Percentiles rank a stretch among this genome's conserved stretches.
These are phyloP conservation scores for Chrysosporium keratinophilum DNA, from an alignment of 2,329 filamentous ascomycete genomes.

Conservation along the genomic window DNA sequence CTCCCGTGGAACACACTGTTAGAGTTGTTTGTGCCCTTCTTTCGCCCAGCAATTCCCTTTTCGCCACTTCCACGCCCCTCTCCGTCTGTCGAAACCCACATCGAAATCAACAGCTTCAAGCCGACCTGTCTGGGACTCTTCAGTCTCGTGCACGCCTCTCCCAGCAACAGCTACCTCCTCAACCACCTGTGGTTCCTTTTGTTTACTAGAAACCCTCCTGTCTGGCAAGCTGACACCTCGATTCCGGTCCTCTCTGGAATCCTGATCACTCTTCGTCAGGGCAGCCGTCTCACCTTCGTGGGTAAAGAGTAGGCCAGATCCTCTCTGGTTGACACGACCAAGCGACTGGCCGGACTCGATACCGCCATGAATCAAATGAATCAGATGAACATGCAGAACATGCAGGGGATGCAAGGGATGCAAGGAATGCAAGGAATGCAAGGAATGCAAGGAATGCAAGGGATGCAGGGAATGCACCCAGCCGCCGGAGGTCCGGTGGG, in stretches of 20 bases:
- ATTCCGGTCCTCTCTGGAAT: not conserved
- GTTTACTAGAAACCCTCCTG: not conserved
- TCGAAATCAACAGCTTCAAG: not conserved
- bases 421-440: too few relatives aligned
- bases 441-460: constrained; percentile 43
- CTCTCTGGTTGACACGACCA: constrained; percentile 23
- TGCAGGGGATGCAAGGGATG: too few relatives aligned
- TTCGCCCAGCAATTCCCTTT: not conserved
- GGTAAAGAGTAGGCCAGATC: constrained; percentile 16
- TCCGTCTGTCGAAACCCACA: not conserved
- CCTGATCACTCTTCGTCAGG: not conserved
- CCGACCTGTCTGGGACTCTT: not conserved
- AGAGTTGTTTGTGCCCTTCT: constrained; percentile 1
- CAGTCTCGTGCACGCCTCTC: not conserved
- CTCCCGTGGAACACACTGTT: not conserved
- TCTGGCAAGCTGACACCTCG: not conserved
- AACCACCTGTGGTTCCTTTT: not conserved
- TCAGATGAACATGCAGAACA: not conserved
- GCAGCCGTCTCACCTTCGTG: not conserved
- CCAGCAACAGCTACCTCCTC: not conserved
- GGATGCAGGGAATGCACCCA: constrained; percentile 45
- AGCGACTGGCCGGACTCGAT: constrained; percentile 28
- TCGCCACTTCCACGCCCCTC: constrained; percentile 1
- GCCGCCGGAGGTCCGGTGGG: constrained; percentile 47
- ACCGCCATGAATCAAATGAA: constrained; percentile 47